Evolutionary conservation across 2,329 filamentous ascomycete species (phyloP).

Genomic region (Tothia fuscella): DNA sequence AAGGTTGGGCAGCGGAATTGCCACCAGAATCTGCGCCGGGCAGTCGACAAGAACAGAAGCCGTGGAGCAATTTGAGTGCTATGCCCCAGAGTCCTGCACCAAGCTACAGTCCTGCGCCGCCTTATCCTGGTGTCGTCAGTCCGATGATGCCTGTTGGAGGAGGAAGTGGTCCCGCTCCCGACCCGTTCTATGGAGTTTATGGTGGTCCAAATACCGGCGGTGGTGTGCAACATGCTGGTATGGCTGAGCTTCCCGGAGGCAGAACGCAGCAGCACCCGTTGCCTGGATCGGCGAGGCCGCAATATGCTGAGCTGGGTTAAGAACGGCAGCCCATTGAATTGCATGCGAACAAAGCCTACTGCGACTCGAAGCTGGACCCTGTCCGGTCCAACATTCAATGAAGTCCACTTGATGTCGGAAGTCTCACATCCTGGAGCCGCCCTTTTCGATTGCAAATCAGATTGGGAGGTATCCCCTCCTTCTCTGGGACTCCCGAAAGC

Average conservation of each 20-base stretch:
- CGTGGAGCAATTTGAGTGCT: background rate
- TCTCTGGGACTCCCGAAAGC: too few species aligned
- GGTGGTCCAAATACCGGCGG: background rate
- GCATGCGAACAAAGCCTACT: too few species aligned
- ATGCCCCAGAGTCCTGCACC: background rate
- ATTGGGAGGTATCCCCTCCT: too few species aligned
- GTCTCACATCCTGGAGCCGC: too few species aligned
- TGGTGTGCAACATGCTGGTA: background rate
- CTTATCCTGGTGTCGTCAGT: background rate
- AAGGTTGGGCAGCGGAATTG: background rate
- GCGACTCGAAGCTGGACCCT: too few species aligned
- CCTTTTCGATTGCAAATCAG: too few species aligned
- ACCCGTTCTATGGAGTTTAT: background rate
- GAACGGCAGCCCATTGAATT: too few species aligned
- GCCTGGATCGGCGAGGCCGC: background rate
- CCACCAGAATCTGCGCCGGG: background rate
- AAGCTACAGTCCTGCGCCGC: background rate
- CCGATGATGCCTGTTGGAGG: background rate
- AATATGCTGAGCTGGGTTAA: background rate
- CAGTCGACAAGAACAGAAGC: slow-evolving; percentile 1
- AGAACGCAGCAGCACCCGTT: background rate
- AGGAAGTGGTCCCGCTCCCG: background rate
- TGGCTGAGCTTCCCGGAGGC: background rate
- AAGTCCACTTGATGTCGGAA: too few species aligned
- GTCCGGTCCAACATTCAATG: too few species aligned